Conservation (phyloP, 345 rosid species). For the Anastatica hierochuntica region DNA sequence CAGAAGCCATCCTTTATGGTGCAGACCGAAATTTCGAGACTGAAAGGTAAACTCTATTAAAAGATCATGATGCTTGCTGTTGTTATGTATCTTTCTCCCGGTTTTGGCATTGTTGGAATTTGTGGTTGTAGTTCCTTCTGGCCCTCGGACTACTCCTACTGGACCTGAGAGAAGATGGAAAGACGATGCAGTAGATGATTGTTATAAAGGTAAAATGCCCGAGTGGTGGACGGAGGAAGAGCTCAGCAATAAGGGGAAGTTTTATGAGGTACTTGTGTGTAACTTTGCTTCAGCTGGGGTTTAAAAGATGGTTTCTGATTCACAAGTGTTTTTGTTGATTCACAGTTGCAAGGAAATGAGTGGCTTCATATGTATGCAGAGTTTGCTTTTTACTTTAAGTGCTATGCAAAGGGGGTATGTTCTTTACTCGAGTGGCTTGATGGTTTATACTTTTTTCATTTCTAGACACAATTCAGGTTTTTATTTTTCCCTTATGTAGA, state of each 20-base stretch:
- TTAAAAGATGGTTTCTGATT: too few species aligned
- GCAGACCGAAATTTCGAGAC: background rate
- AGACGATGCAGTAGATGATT: background rate
- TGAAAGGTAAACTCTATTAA: background rate
- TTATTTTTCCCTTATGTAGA: background rate
- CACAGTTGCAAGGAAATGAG: background rate
- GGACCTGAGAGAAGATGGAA: background rate
- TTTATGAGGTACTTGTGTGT: too few species aligned
- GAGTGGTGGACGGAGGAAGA: background rate
- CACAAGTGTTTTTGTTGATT: too few species aligned
- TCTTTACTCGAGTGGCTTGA: background rate
- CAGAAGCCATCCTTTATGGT: background rate
- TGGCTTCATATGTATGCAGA: background rate
- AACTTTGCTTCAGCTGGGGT: too few species aligned
- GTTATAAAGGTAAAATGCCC: background rate
- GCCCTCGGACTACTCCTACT: background rate
- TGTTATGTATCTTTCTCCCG: too few species aligned
- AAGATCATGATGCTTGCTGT: too few species aligned
- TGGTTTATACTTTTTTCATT: background rate
- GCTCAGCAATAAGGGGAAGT: background rate
- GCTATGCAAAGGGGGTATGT: background rate
- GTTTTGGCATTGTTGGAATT: background rate
- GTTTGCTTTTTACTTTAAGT: background rate
- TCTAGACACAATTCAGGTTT: background rate
- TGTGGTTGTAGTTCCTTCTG: background rate